A percentile compares a stretch with the other conserved stretches of the same genome.
Conservation (phyloP, 805 yeast genomes). For the Suhomyces sp. region DNA sequence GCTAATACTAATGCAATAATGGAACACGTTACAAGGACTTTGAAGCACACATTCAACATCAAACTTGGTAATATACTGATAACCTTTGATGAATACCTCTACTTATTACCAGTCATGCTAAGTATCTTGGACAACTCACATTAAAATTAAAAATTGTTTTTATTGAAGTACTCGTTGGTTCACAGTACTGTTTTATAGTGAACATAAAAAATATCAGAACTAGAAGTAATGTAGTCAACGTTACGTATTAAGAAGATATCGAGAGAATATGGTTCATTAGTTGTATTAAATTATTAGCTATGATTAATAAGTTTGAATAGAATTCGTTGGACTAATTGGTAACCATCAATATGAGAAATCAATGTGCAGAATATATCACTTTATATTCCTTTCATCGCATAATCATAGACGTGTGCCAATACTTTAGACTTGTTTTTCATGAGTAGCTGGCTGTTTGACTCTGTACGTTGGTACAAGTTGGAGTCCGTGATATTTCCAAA, state of each 20-base stretch:
- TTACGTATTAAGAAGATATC: too few species aligned
- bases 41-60: too few species aligned
- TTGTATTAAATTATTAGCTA: too few species aligned
- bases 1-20: too few species aligned
- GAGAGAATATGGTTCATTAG: too few species aligned
- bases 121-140: too few species aligned
- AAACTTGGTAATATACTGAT: too few species aligned
- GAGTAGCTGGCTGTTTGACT: slow-evolving; percentile 4
- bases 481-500: slow-evolving; percentile 13
- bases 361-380: background rate
- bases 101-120: too few species aligned
- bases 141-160: background rate
- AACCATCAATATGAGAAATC: background rate
- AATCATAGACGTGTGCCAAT: background rate
- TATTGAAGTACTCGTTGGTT: background rate
- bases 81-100: too few species aligned
- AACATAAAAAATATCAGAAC: slow-evolving; percentile 1
- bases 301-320: too few species aligned
- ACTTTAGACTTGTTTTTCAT: slow-evolving; percentile 5
- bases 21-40: too few species aligned
- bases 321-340: too few species aligned
- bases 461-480: slow-evolving; percentile 9
- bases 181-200: slow-evolving; percentile 2
- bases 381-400: background rate
- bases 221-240: background rate